Base-by-base conservation (phyloP, 163 green algal species). In the Coccomyxa subellipsoidea region DNA sequence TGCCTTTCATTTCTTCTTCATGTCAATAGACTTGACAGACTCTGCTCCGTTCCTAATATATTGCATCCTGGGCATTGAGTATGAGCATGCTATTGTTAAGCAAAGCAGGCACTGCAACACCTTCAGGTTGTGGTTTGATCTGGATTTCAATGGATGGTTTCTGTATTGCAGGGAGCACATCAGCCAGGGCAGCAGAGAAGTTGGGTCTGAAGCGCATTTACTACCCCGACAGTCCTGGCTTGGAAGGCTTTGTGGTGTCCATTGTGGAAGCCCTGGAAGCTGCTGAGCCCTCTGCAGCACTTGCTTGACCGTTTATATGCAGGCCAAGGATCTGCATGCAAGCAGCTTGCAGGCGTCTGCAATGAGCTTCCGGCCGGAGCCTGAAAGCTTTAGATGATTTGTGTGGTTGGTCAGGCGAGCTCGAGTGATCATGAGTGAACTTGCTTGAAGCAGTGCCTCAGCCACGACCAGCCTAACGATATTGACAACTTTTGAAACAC, bases 231-330 rank as follows among this genome's bases (percentile, higher is more conserved):
- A 79, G 82, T 3, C 95, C 95, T 32, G 91, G 94, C 27, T 89
- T 97, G 32, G 88, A 95, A n/a, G 89, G 84, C 10, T 97, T 94
- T 92, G 92, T 91, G 38, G 79, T 85, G 2, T 86, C 86, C 66
- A 89, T 97, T 18, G 39, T 90, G 38, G 59, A 90, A 31, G 93
- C 87, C 23, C 87, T 96, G 77, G 39, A 78, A 40, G 21, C 39
- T 21, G 15, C 15, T 8, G 37, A 81, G 40, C 18, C 77, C 35
- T 69, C 32, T 32, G 72, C 72, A 40, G 72, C 72, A 78, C 66
- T 35, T 35, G n/a, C 32, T 34, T 37, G 66, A 34, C 4, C 66
- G 4, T 36, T 12, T 36, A 23, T n/a, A 34, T 73, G 66, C 66
- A 73, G 66, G 4, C 2, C 4, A 18, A 34, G n/a, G 66, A 23